phyloP scores from a whole-genome alignment of 1,284 basidiomycete species.

The Filobasidium uniguttulatum region DNA sequence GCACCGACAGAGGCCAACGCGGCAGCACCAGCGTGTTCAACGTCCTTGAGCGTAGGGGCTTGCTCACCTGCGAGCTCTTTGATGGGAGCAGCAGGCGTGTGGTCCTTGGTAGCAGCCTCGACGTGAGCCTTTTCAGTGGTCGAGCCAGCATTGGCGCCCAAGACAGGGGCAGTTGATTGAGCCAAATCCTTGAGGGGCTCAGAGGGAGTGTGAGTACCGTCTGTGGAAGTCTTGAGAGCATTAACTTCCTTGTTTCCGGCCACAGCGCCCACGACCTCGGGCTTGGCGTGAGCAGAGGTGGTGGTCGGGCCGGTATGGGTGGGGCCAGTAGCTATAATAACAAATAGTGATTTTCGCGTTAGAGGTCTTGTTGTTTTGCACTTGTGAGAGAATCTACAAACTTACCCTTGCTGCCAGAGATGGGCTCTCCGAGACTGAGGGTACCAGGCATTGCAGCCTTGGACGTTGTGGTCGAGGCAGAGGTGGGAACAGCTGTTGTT shows the following conservation, averaged over 20 bases:
- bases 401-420: background rate
- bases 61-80: constrained; percentile 1
- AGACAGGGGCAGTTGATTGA: background rate
- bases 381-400: background rate
- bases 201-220: background rate
- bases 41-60: background rate
- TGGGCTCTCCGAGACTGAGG: background rate
- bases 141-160: background rate
- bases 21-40: constrained; percentile 5
- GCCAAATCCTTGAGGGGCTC: constrained; percentile 2
- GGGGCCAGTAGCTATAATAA: too few relatives aligned
- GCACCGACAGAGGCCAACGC: constrained; percentile 24
- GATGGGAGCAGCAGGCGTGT: background rate
- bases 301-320: background rate
- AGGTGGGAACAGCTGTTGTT: constrained; percentile 8
- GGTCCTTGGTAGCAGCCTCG: background rate
- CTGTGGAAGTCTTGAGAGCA: too few relatives aligned
- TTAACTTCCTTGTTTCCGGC: too few relatives aligned
- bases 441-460: too few relatives aligned
- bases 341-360: too few relatives aligned
- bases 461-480: constrained; percentile 13
- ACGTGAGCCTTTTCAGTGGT: background rate
- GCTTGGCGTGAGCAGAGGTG: background rate
- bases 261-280: background rate
- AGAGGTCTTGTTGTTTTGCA: too few relatives aligned